Evolutionary conservation across 805 yeast genomes (phyloP), one percentile per base, ranked within the genome.

Genomic region (Kodamaea neixiangensis): DNA sequence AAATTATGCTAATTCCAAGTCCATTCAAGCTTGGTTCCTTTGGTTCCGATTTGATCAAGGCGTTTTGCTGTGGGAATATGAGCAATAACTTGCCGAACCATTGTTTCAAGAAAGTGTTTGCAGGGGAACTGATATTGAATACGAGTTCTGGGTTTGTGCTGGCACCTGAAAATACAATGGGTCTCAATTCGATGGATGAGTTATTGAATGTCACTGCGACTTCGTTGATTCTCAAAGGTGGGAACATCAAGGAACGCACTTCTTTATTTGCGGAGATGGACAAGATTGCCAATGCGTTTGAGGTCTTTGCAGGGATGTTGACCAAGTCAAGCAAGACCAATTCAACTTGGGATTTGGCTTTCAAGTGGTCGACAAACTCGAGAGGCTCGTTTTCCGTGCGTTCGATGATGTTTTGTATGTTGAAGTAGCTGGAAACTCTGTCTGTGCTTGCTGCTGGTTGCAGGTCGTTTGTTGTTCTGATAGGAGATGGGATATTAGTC

Each of bases 221-320:
- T 49, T 72, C 76, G 52, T 71, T 71, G 46, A 70, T 54, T 45
- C 79, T 54, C 54, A 74, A 73, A 1, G 79, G 79, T 7, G 79
- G 78, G 54, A 59, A 73, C 54, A 74, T 49, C 31, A 74, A 65
- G 7, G 69, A 65, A 21, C 78, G 60, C 1, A 67, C 52, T 7
- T 33, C 37, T 5, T 48, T 39, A n/a, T 44, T 39, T 6, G 65
- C 64, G 10, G 46, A n/a, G 7, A 43, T 20, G 5, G 34, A 33
- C 46, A 73, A 56, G 11, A 74, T 59, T 5, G 77, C 79, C 57
- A 73, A 65, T 5, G 79, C 66, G 50, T 73, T 69, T 53, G 58
- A 69, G 5, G 42, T 14, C 4, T 38, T 46, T 33, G 43, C 44
- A 22, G 58, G 47, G 10, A 41, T 46, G 9, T 53, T 59, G n/a